phyloP scores from a whole-genome alignment of 2,329 filamentous ascomycete species.

The Coniochaeta hoffmannii region DNA sequence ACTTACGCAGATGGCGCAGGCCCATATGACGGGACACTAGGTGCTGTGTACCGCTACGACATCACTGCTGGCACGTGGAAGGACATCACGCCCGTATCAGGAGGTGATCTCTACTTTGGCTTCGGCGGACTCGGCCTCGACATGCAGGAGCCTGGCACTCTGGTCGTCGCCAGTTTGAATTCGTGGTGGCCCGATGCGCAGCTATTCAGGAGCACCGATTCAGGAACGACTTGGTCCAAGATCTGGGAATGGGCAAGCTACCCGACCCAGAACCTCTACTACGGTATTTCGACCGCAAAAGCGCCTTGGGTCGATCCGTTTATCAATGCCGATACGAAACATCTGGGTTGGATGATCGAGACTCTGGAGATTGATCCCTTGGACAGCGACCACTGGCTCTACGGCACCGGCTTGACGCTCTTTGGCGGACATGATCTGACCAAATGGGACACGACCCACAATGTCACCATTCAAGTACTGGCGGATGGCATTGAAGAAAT shows the following conservation, averaged over 20 bases:
- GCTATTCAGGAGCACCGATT: constrained; percentile 47
- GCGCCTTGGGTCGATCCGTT: constrained; percentile 52
- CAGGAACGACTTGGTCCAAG: constrained; percentile 43
- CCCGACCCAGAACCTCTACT: constrained; percentile 36
- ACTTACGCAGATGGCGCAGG: constrained; percentile 47
- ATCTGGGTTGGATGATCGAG: constrained; percentile 56
- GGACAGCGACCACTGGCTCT: constrained; percentile 53
- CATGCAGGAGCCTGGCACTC: constrained; percentile 43
- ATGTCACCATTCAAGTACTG: constrained; percentile 39
- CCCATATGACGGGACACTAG: constrained; percentile 47
- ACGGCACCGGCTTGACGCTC: constrained; percentile 42
- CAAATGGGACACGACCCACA: constrained; percentile 43
- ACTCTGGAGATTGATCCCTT: constrained; percentile 48
- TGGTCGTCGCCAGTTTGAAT: constrained; percentile 50
- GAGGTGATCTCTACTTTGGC: constrained; percentile 39
- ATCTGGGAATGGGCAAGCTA: constrained; percentile 45
- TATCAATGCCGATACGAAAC: constrained; percentile 43
- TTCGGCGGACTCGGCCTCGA: constrained; percentile 51
- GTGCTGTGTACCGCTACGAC: constrained; percentile 48
- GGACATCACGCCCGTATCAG: constrained; percentile 47
- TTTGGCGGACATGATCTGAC: constrained; percentile 41
- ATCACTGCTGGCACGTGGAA: constrained; percentile 40
- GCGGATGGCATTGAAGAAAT: constrained; percentile 47
- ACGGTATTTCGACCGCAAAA: constrained; percentile 34
- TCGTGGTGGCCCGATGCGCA: constrained; percentile 53